Evolutionary conservation across 768 basidiomycete species (phyloP).

Genomic region (Multifurca ochricompacta): DNA sequence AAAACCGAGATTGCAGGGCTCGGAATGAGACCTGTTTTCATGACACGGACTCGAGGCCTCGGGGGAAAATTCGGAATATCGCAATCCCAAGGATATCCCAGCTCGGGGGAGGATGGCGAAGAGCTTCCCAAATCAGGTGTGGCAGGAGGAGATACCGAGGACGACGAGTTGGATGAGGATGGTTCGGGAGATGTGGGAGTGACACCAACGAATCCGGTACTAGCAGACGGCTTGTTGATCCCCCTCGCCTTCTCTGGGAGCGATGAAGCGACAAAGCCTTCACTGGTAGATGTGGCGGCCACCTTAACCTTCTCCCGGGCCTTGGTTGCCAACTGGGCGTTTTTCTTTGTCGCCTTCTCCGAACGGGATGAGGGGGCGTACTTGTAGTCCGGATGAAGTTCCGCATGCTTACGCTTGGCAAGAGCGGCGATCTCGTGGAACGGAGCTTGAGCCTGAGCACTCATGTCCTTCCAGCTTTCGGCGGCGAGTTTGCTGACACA

Average conservation of each 20-base stretch:
- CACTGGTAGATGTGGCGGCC: slow-evolving; percentile 31
- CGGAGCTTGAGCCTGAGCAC: slow-evolving; percentile 36
- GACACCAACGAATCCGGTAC: background rate
- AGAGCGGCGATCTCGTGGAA: slow-evolving; percentile 43
- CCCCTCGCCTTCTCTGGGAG: background rate
- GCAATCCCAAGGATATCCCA: background rate
- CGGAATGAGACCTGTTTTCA: background rate
- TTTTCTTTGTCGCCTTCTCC: slow-evolving; percentile 32
- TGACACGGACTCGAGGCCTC: slow-evolving; percentile 3
- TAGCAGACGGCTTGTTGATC: background rate
- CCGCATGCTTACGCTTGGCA: slow-evolving; percentile 40
- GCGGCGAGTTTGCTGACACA: slow-evolving; percentile 66
- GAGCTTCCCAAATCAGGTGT: background rate
- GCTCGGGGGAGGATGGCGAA: background rate
- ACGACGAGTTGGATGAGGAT: background rate
- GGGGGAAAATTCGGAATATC: background rate
- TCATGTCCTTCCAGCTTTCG: slow-evolving; percentile 54
- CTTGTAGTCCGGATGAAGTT: slow-evolving; percentile 52
- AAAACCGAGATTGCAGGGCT: slow-evolving; percentile 12
- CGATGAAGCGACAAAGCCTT: slow-evolving; percentile 2
- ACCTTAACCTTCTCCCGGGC: slow-evolving; percentile 35
- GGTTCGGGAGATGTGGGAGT: background rate
- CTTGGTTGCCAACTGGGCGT: slow-evolving; percentile 21
- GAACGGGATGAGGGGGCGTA: slow-evolving; percentile 43
- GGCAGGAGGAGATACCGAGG: background rate